Conservation (phyloP, 768 basidiomycete species). For the Podaxis pistillaris region DNA sequence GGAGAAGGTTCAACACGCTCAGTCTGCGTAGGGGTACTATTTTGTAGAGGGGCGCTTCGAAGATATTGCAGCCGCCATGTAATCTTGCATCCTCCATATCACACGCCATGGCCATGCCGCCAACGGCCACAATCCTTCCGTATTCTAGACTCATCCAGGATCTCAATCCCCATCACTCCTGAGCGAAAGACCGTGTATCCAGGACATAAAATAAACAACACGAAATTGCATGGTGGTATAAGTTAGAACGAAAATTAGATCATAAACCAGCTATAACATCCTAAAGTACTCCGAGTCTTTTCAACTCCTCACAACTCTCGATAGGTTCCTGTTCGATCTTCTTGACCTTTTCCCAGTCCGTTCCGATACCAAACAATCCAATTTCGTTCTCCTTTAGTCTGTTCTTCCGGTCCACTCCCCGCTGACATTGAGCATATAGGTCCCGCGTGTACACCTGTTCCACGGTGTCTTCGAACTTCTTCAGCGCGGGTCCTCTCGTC, state of each 20-base stretch:
- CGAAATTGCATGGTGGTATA: constrained; percentile 7
- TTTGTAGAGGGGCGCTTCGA: not conserved
- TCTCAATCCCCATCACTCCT: not conserved
- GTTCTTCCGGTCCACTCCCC: constrained; percentile 63
- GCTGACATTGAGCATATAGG: constrained; percentile 70
- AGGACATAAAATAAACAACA: constrained; percentile 4
- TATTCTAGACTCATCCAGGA: constrained; percentile 16
- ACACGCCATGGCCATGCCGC: constrained; percentile 1
- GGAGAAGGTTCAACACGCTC: constrained; percentile 39
- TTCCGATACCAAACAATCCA: constrained; percentile 89
- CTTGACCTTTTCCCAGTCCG: constrained; percentile 88
- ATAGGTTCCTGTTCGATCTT: constrained; percentile 69
- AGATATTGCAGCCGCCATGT: constrained; percentile 3
- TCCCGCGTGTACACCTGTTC: constrained; percentile 74
- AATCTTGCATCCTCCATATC: not conserved
- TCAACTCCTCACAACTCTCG: constrained; percentile 77
- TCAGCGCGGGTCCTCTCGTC: constrained; percentile 41
- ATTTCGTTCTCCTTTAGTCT: constrained; percentile 72
- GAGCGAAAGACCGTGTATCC: not conserved
- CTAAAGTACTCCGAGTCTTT: constrained; percentile 51
- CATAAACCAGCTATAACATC: constrained; percentile 22
- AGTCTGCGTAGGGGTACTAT: constrained; percentile 5
- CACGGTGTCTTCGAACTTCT: constrained; percentile 72
- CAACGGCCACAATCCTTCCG: not conserved
- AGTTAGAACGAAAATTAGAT: constrained; percentile 16